These are phyloP conservation scores for Diaporthe sp. DNA, from an alignment of 2,329 filamentous ascomycete species.

Conservation along the genomic window DNA sequence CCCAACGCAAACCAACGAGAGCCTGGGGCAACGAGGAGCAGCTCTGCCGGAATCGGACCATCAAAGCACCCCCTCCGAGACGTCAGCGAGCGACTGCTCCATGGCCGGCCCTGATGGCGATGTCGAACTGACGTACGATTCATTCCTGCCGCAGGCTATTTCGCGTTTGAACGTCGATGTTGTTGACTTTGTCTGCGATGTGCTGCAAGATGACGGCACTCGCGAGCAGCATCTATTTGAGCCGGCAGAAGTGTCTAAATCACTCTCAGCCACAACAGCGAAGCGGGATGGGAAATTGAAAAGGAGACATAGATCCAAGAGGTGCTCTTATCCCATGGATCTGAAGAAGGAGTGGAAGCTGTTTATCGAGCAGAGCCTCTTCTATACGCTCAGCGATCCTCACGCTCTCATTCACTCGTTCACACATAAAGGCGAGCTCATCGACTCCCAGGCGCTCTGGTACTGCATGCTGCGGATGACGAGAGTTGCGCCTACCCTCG, in stretches of 20 bases:
- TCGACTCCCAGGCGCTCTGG: constrained; percentile 73
- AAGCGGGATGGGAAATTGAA: constrained; percentile 47
- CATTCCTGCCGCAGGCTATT: constrained; percentile 68
- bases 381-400: constrained; percentile 72
- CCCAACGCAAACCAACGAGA: constrained; percentile 26
- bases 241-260: constrained; percentile 50
- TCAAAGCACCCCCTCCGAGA: constrained; percentile 39
- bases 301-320: constrained; percentile 48
- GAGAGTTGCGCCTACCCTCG: constrained; percentile 66
- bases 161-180: constrained; percentile 65
- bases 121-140: constrained; percentile 47
- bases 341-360: constrained; percentile 66
- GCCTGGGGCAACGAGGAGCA: neutral
- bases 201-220: constrained; percentile 68
- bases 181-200: constrained; percentile 71
- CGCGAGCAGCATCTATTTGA: constrained; percentile 62
- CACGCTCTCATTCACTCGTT: constrained; percentile 69
- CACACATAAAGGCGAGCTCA: constrained; percentile 61
- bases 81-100: constrained; percentile 36
- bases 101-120: constrained; percentile 37
- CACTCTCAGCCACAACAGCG: constrained; percentile 45
- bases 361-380: constrained; percentile 75
- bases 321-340: constrained; percentile 46
- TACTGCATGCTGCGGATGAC: constrained; percentile 73
- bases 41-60: constrained; percentile 36